phyloP scores from a whole-genome alignment of 2,329 filamentous ascomycete genomes.

The Xylaria polymorpha region DNA sequence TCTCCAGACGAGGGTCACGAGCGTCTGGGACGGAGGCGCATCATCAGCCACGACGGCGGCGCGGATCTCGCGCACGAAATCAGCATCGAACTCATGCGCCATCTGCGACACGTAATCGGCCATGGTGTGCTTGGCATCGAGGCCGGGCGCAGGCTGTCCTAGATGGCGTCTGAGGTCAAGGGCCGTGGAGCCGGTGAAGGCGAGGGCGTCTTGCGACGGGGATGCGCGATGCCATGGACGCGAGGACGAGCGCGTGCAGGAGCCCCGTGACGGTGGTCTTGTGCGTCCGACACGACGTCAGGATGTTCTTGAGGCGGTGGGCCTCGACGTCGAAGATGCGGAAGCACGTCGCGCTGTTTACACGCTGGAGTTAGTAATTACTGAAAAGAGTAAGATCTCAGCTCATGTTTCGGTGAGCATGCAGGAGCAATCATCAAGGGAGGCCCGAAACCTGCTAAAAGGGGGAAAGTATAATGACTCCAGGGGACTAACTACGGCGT shows the following conservation, averaged over 20 bases:
- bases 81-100: conserved; percentile 38
- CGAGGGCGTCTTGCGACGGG: conserved; percentile 5
- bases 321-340: conserved; percentile 38
- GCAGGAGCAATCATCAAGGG: no score
- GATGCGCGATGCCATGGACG: conserved; percentile 33
- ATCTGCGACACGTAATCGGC: conserved; percentile 40
- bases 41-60: not conserved
- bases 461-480: no score
- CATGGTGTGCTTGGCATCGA: conserved; percentile 32
- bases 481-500: no score
- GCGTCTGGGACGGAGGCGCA: conserved; percentile 8
- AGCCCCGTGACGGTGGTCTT: conserved; percentile 45
- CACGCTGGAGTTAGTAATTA: no score
- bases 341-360: conserved; percentile 41
- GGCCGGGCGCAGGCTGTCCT: conserved; percentile 13
- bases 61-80: conserved; percentile 38
- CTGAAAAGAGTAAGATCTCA: no score
- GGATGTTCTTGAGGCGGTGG: conserved; percentile 13
- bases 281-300: conserved; percentile 37
- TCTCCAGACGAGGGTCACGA: conserved; percentile 37
- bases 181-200: conserved; percentile 36
- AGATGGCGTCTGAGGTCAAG: conserved; percentile 37
- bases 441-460: no score
- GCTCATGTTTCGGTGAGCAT: no score
- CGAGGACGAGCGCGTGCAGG: conserved; percentile 39